These are phyloP conservation scores for Miscanthus lutarioriparius DNA, from an alignment of 176 grass and related monocot genomes.

Conservation along the genomic window DNA sequence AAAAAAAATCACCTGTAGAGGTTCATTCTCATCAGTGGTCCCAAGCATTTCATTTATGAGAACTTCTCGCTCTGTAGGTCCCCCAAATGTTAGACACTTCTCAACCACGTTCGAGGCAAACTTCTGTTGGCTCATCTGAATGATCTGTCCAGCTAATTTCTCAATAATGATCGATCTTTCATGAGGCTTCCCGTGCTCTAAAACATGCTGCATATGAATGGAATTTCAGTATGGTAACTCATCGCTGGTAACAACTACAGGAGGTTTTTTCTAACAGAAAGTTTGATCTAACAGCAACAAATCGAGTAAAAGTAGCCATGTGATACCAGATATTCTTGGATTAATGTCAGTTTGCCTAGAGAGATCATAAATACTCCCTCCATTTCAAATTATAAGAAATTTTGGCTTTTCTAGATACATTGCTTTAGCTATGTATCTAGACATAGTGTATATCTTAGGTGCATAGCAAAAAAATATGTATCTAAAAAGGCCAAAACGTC, in stretches of 20 bases:
- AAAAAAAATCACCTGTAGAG: constrained; percentile 68
- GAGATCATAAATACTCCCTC: neutral
- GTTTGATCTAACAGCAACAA: neutral
- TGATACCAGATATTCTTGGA: neutral
- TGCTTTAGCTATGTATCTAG: too few relatives aligned
- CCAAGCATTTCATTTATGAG: constrained; percentile 94
- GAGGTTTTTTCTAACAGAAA: neutral
- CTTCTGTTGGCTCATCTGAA: constrained; percentile 98
- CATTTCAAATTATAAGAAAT: too few relatives aligned
- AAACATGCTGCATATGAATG: constrained; percentile 68
- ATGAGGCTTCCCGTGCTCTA: constrained; percentile 84
- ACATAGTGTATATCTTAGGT: too few relatives aligned
- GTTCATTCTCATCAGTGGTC: constrained; percentile 90
- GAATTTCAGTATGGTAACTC: neutral
- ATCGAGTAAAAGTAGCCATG: neutral
- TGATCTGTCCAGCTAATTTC: constrained; percentile 89
- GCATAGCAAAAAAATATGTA: too few relatives aligned
- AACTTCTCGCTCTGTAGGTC: constrained; percentile 69
- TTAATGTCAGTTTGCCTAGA: neutral
- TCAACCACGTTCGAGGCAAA: constrained; percentile 98
- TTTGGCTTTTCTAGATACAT: too few relatives aligned
- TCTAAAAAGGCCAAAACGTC: too few relatives aligned
- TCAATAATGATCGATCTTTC: constrained; percentile 82
- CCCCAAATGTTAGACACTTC: constrained; percentile 91
- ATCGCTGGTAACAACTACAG: neutral